Evolutionary conservation across 176 grass and related monocot genomes (phyloP).

Genomic region (Bonia amplexicaulis): DNA sequence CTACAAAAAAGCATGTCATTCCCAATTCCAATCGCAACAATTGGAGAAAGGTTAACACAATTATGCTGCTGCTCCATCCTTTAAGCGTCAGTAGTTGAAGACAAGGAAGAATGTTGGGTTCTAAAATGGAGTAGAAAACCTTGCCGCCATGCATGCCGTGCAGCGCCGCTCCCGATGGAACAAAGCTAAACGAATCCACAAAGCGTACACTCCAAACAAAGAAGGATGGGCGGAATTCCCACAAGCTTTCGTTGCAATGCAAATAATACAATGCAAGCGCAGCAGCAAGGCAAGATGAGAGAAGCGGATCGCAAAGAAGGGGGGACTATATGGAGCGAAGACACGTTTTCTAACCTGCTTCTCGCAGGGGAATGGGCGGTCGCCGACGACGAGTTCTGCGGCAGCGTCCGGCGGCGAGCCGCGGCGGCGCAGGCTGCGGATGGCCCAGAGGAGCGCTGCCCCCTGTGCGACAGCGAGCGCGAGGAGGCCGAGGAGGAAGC

Average conservation of each 20-base stretch:
- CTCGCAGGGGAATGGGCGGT: neutral
- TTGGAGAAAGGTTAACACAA: neutral
- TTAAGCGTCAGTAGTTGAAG: no score
- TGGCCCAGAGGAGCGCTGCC: conserved; percentile 22
- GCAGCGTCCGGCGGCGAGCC: neutral
- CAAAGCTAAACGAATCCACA: no score
- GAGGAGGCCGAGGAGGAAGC: conserved; percentile 36
- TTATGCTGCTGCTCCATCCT: no score
- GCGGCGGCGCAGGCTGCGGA: neutral
- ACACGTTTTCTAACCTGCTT: neutral
- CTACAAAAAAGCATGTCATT: no score
- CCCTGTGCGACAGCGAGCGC: conserved; percentile 24
- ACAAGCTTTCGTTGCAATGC: no score
- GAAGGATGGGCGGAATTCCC: no score
- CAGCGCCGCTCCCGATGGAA: no score
- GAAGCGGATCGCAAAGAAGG: neutral
- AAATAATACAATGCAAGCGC: neutral
- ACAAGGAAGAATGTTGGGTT: neutral
- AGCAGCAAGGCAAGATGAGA: neutral
- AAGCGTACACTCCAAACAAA: no score
- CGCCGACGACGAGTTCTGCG: neutral
- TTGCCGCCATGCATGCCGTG: no score
- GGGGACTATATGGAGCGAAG: neutral
- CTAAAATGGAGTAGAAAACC: neutral
- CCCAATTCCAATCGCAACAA: neutral